Evolutionary conservation across 2,329 filamentous ascomycete genomes (phyloP), one percentile per base, ranked within the genome.

Genomic region (Epicoccum nigrum): DNA sequence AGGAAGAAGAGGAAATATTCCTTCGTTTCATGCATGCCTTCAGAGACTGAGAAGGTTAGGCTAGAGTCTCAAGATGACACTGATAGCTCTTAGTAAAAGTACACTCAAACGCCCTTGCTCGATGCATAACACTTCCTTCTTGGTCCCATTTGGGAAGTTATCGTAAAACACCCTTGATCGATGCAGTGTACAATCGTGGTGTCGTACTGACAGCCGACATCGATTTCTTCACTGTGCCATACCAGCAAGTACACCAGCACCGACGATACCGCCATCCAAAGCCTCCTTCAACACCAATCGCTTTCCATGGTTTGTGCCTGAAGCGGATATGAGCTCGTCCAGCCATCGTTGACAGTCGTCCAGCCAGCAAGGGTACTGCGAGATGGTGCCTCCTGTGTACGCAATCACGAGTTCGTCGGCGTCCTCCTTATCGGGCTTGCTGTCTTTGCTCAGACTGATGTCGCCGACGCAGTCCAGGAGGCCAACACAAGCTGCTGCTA

Each of bases 341-440:
- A 92, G 79, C 65, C 88, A 88, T 12, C 74, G 64, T 69, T 92
- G 88, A 58, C 87, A 90, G 62, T 88, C 86, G 35, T 77, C 74
- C 33, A 89, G 77, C 71, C 90, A 92, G 60, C 88, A 82, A 39
- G 89, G 88, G 63, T 91, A 91, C 63, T 89, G 85, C n/a, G 86
- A 83, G 52, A 92, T 92, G 64, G 89, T 91, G 6, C 88, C 87
- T 25, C 89, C 89, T 0, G 89, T 91, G 67, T 90, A 92, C 1
- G 89, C 89, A 17, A 92, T 87, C 1, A 90, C 85, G 23, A 93
- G 71, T 60, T 90, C 86, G 54, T 84, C 80, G 1, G 46, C 48
- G 74, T 71, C 7, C 74, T 49, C 3, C 13, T 25, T 25, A 25
- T 2, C 9, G 23, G 23, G 23, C 2, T 21, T 8, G 11, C 17